Percentiles rank a stretch among this genome's conserved stretches.
phyloP scores from a whole-genome alignment of 176 grass and related monocot species.

The Lolium multiflorum region DNA sequence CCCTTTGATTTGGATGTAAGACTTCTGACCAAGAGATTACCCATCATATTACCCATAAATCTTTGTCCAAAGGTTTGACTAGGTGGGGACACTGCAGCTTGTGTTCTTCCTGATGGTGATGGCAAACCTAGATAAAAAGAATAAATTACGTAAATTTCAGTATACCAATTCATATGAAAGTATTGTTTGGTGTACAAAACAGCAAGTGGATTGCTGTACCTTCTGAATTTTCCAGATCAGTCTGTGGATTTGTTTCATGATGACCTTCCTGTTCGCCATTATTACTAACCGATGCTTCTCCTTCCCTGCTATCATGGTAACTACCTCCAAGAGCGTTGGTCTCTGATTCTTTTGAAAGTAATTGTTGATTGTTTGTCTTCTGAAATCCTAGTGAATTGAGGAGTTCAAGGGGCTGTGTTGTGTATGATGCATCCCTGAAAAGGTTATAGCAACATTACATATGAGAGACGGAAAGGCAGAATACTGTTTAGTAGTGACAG shows the following conservation, averaged over 20 bases:
- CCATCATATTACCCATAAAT: conserved; percentile 94
- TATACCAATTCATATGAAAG: conserved; percentile 31
- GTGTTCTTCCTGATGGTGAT: conserved; percentile 77
- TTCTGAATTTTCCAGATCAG: conserved; percentile 71
- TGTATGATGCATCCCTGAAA: conserved; percentile 92
- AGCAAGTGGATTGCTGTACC: conserved; percentile 51
- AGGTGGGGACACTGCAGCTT: conserved; percentile 58
- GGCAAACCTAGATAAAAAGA: conserved; percentile 61
- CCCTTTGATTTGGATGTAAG: conserved; percentile 88
- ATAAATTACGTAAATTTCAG: conserved; percentile 29
- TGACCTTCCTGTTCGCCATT: conserved; percentile 56
- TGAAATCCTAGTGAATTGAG: conserved; percentile 97
- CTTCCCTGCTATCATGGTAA: conserved; percentile 54
- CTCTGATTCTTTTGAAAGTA: conserved; percentile 57
- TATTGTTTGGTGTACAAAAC: conserved; percentile 24
- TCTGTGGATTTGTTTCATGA: conserved; percentile 61
- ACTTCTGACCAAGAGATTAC: conserved; percentile 88
- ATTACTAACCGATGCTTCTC: conserved; percentile 50
- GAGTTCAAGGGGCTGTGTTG: conserved; percentile 95
- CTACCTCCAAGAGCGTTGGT: conserved; percentile 39
- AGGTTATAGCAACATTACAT: conserved; percentile 49
- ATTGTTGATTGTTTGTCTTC: conserved; percentile 67
- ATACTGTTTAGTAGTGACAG: not conserved
- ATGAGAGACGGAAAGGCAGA: conserved; percentile 34
- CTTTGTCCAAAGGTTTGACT: conserved; percentile 93